These are phyloP conservation scores for Macrocybe gigantea DNA, from an alignment of 768 basidiomycete genomes.

Conservation along the genomic window DNA sequence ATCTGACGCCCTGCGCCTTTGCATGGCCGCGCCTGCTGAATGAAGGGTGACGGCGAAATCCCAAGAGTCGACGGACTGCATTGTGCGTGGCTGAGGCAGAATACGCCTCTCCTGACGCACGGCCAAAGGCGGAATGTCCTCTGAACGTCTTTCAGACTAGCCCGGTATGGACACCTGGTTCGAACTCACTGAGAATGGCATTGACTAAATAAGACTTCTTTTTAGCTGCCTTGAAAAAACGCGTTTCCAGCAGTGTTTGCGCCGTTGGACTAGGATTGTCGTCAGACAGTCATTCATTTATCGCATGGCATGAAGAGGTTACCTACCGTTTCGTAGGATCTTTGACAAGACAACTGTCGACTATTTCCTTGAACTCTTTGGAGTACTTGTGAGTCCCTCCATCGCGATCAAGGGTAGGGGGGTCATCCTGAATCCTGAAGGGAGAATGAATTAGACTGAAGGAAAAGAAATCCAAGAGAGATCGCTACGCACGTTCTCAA, in stretches of 20 bases:
- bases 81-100: slow-evolving; percentile 24
- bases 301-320: neutral
- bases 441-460: slow-evolving; percentile 2
- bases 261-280: slow-evolving; percentile 59
- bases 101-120: slow-evolving; percentile 67
- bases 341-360: slow-evolving; percentile 79
- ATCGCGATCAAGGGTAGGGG: slow-evolving; percentile 73
- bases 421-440: slow-evolving; percentile 62
- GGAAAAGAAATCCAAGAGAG: slow-evolving; percentile 2
- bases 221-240: slow-evolving; percentile 78
- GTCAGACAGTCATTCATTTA: neutral
- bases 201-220: slow-evolving; percentile 75
- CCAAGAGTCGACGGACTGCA: slow-evolving; percentile 71
- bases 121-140: slow-evolving; percentile 67
- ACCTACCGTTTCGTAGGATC: slow-evolving; percentile 71
- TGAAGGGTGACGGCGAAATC: slow-evolving; percentile 57
- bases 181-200: slow-evolving; percentile 56
- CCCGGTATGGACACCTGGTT: neutral
- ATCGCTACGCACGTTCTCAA: slow-evolving; percentile 52
- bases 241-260: slow-evolving; percentile 64
- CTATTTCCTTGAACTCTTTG: slow-evolving; percentile 74
- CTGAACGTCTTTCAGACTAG: slow-evolving; percentile 18
- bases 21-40: slow-evolving; percentile 26
- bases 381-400: slow-evolving; percentile 73
- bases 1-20: slow-evolving; percentile 17